Evolutionary conservation across 208 protist genomes (phyloP), one percentile per base, ranked within the genome.

Genomic region (Wallacemonas sp.): DNA sequence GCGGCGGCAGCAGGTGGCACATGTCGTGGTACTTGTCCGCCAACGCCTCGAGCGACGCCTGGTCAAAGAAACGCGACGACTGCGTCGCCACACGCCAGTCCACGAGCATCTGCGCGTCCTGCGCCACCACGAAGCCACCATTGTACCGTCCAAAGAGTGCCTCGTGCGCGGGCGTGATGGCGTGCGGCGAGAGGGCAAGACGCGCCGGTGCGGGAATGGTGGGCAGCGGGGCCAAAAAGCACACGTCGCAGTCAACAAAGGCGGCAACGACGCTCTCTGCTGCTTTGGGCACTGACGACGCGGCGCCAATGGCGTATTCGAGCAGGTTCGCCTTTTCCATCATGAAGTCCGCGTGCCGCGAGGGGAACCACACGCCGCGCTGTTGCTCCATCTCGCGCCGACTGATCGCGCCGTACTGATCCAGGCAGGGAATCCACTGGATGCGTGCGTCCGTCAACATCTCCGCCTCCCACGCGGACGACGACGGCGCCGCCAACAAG

Each of bases 291-390:
- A n/a, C 18, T 3, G 50, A 22, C 18, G 65, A 46, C 25, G 42
- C 57, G 26, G 70, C 36, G 14, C 36, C 41, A 75, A 94, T 72
- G 5, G 88, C 83, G 14, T 76, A 69, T 57, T 92, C 86, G 75
- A 95, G 82, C 10, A 93, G 61, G 54, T 86, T 82, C n/a, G 80
- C 64, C 62, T 95, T 95, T 66, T 95, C 86, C 84, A 95, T 91
- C 86, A 93, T 95, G 70, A 91, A 91, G 62, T 93, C 89, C 0
- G 79, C 75, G 75, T 95, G 86, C 12, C 84, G 71, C 18, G 86
- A 72, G 2, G 79, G 73, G 57, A 84, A 93, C 82, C 82, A 91
- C 46, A 91, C 76, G 4, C 89, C 89, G 1, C 57, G 72, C 61
- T 81, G 57, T 26, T 52, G 61, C 68, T 95, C 89, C 89, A 95